These are phyloP conservation scores for Leccinum subfulvum DNA, from an alignment of 1,284 basidiomycete species.

Conservation along the genomic window DNA sequence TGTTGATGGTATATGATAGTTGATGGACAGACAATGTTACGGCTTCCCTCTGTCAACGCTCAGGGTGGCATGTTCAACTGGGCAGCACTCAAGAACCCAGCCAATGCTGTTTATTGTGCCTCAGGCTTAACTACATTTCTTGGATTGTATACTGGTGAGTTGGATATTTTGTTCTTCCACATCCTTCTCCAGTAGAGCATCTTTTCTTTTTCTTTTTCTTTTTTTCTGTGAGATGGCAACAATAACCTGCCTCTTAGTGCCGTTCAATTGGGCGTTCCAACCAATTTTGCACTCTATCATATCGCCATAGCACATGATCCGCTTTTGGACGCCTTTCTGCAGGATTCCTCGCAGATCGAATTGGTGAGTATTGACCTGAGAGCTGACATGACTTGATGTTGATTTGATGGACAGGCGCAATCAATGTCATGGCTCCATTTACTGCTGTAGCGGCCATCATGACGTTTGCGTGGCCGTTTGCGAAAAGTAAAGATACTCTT, in stretches of 20 bases:
- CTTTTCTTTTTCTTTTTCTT: neutral
- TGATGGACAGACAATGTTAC: constrained; percentile 29
- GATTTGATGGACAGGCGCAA: constrained; percentile 27
- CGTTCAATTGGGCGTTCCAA: constrained; percentile 35
- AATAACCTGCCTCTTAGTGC: constrained; percentile 41
- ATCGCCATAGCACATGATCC: constrained; percentile 49
- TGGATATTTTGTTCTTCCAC: neutral
- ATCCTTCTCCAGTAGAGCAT: neutral
- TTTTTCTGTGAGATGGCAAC: neutral
- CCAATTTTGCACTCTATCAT: constrained; percentile 43
- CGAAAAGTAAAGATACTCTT: constrained; percentile 29
- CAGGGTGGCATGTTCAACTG: constrained; percentile 44
- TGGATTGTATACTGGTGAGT: constrained; percentile 58
- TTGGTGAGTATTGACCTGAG: constrained; percentile 32
- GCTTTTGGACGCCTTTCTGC: constrained; percentile 41
- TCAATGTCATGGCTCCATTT: constrained; percentile 46
- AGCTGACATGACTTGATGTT: neutral
- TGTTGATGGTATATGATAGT: constrained; percentile 39
- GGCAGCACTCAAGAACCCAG: constrained; percentile 39
- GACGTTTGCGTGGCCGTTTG: constrained; percentile 48
- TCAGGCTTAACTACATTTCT: constrained; percentile 50
- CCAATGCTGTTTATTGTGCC: constrained; percentile 40
- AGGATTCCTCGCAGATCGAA: constrained; percentile 40
- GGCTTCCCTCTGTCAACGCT: constrained; percentile 39
- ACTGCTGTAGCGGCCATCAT: constrained; percentile 37